Evolutionary conservation across 371 early-diverging fungal genomes (phyloP).

Genomic region (Mucor saturninus): DNA sequence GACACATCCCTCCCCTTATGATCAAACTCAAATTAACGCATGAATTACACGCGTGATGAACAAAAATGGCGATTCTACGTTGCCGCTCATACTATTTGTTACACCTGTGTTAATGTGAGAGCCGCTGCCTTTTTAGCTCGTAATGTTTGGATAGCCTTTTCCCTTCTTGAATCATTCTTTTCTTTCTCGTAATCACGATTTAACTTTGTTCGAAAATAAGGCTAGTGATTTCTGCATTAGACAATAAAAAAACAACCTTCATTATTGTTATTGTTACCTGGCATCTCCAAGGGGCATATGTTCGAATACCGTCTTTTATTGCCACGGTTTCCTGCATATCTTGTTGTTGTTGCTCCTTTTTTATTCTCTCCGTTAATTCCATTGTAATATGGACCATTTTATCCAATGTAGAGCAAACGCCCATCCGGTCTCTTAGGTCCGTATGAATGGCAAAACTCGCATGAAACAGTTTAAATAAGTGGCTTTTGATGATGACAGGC

Average conservation of each 20-base stretch:
- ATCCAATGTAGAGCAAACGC: slow-evolving; percentile 39
- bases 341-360: slow-evolving; percentile 6
- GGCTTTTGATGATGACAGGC: slow-evolving; percentile 67
- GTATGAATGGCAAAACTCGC: slow-evolving; percentile 69
- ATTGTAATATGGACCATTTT: slow-evolving; percentile 50
- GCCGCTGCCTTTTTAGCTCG: slow-evolving; percentile 1
- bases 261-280: slow-evolving; percentile 14
- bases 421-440: slow-evolving; percentile 73
- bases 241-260: neutral
- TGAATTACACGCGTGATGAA: slow-evolving; percentile 20
- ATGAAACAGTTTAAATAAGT: slow-evolving; percentile 87
- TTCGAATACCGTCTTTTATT: slow-evolving; percentile 56
- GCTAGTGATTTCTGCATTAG: neutral
- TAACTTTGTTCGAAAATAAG: slow-evolving; percentile 10
- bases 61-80: slow-evolving; percentile 10
- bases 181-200: neutral
- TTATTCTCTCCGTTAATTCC: slow-evolving; percentile 25
- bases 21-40: slow-evolving; percentile 11
- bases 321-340: neutral
- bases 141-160: slow-evolving; percentile 1
- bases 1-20: neutral
- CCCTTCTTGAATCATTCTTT: slow-evolving; percentile 3
- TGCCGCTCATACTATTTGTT: slow-evolving; percentile 11
- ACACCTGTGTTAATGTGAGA: neutral
- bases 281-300: slow-evolving; percentile 62